Percentiles rank a stretch among this genome's conserved stretches.
phyloP scores from a whole-genome alignment of 2,329 filamentous ascomycete genomes.

The Amauroascus niger region DNA sequence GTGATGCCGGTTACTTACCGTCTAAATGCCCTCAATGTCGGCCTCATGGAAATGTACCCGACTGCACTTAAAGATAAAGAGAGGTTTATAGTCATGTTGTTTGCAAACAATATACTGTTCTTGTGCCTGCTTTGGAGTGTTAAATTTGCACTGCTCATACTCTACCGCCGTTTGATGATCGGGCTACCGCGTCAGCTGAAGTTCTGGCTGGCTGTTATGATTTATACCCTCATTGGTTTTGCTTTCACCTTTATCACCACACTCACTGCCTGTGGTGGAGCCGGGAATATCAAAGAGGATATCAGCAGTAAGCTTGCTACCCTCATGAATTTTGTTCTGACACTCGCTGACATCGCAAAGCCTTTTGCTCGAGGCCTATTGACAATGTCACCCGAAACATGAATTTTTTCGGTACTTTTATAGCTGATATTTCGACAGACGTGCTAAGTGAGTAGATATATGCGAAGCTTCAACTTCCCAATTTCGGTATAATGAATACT shows the following conservation, averaged over 20 bases:
- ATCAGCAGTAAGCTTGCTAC: background rate
- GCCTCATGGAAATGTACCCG: background rate
- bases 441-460: conserved; percentile 25
- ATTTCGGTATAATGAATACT: background rate
- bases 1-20: background rate
- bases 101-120: background rate
- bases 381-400: conserved; percentile 4
- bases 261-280: conserved; percentile 5
- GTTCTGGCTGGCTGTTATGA: background rate
- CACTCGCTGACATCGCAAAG: background rate
- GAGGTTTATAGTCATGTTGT: background rate
- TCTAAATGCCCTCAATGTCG: background rate
- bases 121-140: conserved; percentile 3
- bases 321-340: background rate
- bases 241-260: conserved; percentile 1
- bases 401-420: conserved; percentile 31
- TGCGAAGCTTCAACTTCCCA: background rate
- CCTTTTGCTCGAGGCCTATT: background rate
- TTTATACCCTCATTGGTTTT: background rate
- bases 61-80: background rate
- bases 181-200: conserved; percentile 6
- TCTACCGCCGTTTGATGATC: conserved; percentile 9
- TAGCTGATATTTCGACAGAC: conserved; percentile 30
- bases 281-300: background rate
- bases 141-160: conserved; percentile 4